These are phyloP conservation scores for Trametes coccinea DNA, from an alignment of 768 basidiomycete species.

Conservation along the genomic window DNA sequence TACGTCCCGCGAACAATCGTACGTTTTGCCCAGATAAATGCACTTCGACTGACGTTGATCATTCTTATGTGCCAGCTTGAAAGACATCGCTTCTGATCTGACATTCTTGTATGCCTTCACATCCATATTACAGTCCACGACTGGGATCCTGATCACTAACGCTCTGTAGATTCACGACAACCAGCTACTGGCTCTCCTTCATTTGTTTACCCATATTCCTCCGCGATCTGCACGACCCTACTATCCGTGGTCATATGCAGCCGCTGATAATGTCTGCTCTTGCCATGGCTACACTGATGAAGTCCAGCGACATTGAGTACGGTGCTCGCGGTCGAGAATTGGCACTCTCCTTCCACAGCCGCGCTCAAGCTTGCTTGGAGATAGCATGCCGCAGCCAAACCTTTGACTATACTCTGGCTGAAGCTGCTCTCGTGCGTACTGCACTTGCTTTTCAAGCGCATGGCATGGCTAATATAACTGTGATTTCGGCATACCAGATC, in stretches of 20 bases:
- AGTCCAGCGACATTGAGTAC: conserved; percentile 66
- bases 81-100: conserved; percentile 52
- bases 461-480: background rate
- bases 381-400: conserved; percentile 49
- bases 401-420: conserved; percentile 66
- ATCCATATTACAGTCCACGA: too few species aligned
- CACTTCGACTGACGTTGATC: background rate
- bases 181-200: conserved; percentile 69
- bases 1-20: conserved; percentile 45
- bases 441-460: background rate
- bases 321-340: conserved; percentile 53
- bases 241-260: conserved; percentile 58
- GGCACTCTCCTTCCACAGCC: conserved; percentile 58
- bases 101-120: conserved; percentile 44
- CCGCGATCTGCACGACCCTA: conserved; percentile 50
- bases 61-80: conserved; percentile 38
- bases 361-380: conserved; percentile 56
- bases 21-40: conserved; percentile 21
- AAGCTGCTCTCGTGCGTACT: conserved; percentile 64
- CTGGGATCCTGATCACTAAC: too few species aligned
- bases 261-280: conserved; percentile 70
- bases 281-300: conserved; percentile 71
- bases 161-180: conserved; percentile 55
- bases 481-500: conserved; percentile 46
- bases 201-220: conserved; percentile 59